phyloP scores from a whole-genome alignment of 306 rosid species.

The Pyrus betulifolia region DNA sequence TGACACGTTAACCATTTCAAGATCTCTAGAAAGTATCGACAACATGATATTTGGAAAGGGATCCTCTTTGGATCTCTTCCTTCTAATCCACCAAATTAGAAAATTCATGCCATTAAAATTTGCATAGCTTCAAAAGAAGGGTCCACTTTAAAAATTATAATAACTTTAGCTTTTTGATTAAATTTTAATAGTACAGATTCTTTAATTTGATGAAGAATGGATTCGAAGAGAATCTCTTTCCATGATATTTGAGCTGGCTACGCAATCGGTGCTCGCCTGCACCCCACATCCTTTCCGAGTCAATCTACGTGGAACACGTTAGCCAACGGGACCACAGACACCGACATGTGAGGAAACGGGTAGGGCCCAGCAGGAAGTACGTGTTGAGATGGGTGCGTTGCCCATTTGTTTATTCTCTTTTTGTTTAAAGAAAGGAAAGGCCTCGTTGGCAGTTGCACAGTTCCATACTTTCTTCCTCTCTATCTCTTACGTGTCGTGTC shows the following conservation, averaged over 20 bases:
- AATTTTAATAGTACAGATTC: no score
- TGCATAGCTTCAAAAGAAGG: accelerated
- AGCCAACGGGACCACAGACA: neutral
- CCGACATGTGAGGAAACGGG: conserved; percentile 12
- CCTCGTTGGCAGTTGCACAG: conserved; percentile 11
- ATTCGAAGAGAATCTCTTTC: accelerated
- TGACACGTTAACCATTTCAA: conserved; percentile 15
- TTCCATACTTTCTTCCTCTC: neutral
- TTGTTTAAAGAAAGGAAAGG: neutral
- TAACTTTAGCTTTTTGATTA: accelerated
- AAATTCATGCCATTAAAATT: no score
- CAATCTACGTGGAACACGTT: conserved; percentile 19
- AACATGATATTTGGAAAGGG: no score
- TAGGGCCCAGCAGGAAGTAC: conserved; percentile 12
- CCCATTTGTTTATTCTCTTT: neutral
- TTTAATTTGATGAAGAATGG: no score
- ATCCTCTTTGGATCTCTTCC: accelerated
- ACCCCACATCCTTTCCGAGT: conserved; percentile 1
- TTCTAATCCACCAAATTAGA: no score
- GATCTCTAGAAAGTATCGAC: neutral
- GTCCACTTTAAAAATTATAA: no score
- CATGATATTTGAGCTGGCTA: conserved; percentile 13
- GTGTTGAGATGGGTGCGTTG: neutral
- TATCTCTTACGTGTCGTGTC: conserved; percentile 7
- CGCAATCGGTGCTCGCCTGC: conserved; percentile 3